Evolutionary conservation across 1,284 basidiomycete species (phyloP).

Genomic region (Lignosus rhinocerotis): DNA sequence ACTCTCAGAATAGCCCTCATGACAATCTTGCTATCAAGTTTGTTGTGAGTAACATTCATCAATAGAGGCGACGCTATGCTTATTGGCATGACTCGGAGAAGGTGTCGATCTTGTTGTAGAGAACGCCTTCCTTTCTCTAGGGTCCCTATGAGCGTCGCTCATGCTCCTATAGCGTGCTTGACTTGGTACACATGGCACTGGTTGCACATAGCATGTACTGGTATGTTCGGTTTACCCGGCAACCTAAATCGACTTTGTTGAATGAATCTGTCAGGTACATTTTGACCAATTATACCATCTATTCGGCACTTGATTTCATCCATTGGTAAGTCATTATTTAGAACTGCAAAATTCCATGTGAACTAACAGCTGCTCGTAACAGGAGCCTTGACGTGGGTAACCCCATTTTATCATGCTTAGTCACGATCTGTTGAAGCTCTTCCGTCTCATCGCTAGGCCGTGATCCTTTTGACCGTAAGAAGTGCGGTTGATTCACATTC

Average conservation of each 20-base stretch:
- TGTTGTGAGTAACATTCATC: neutral
- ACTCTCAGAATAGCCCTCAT: neutral
- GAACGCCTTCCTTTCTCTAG: neutral
- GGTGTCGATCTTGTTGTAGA: neutral
- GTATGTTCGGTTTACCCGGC: neutral
- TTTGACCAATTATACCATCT: neutral
- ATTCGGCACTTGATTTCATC: neutral
- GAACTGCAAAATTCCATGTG: neutral
- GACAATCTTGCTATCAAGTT: neutral
- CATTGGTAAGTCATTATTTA: neutral
- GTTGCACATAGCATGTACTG: neutral
- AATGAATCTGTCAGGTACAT: neutral
- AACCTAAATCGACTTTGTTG: neutral
- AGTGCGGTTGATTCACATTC: neutral
- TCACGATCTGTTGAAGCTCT: neutral
- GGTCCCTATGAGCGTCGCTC: neutral
- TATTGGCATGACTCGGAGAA: neutral
- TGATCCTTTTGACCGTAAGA: neutral
- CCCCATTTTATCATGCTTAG: no score
- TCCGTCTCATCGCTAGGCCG: neutral
- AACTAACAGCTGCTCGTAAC: no score
- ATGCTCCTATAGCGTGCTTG: neutral
- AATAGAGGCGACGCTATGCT: neutral
- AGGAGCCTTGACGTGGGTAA: neutral
- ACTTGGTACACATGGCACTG: neutral